A percentile compares a stretch with the other conserved stretches of the same genome.
phyloP scores from a whole-genome alignment of 192 early-diverging fungal genomes.

The Jimgerdemannia lactiflua region DNA sequence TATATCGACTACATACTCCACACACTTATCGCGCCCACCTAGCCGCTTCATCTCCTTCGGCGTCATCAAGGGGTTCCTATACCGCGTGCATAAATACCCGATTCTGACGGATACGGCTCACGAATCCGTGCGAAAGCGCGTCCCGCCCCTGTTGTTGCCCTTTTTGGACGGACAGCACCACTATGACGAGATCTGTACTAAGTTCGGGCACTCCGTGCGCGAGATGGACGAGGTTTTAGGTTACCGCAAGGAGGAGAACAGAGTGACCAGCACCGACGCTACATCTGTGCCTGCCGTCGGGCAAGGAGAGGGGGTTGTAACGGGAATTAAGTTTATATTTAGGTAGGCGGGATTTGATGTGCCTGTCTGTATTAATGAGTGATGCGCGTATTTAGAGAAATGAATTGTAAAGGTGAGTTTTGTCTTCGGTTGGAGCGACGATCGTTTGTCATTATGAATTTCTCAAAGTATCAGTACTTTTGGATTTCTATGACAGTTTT shows the following conservation, averaged over 20 bases:
- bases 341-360: neutral
- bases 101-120: slow-evolving; percentile 23
- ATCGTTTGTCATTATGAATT: too few species aligned
- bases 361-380: too few species aligned
- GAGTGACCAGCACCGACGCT: neutral
- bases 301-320: neutral
- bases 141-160: slow-evolving; percentile 29
- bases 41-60: slow-evolving; percentile 93
- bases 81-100: slow-evolving; percentile 92
- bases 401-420: too few species aligned
- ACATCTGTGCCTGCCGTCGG: too few species aligned
- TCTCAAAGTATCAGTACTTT: too few species aligned
- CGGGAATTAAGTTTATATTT: neutral
- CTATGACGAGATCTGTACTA: slow-evolving; percentile 75
- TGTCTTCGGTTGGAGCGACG: too few species aligned
- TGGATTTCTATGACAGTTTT: too few species aligned
- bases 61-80: slow-evolving; percentile 77
- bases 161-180: slow-evolving; percentile 66
- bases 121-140: neutral
- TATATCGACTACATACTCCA: too few species aligned
- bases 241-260: neutral
- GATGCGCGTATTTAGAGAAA: too few species aligned
- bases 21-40: neutral
- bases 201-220: slow-evolving; percentile 52
- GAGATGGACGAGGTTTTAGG: slow-evolving; percentile 56